Percentiles rank a stretch among this genome's conserved stretches.
Conservation (phyloP, 768 basidiomycete genomes). For the Boletus vinaceobasis region DNA sequence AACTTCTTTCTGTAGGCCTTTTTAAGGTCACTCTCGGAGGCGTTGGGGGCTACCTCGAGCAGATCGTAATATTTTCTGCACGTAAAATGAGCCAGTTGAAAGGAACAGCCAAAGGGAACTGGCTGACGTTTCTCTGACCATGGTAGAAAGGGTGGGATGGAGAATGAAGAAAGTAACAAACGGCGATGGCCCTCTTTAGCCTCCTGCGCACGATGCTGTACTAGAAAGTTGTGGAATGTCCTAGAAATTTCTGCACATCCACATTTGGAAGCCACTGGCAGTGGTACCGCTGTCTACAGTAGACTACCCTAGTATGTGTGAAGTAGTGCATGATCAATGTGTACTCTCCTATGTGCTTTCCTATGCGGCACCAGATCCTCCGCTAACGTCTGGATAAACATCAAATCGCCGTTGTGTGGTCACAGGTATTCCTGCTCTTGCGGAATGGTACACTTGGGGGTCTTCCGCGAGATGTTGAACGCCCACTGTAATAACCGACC, state of each 20-base stretch:
- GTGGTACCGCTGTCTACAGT: background rate
- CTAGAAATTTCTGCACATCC: constrained; percentile 26
- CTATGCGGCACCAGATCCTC: background rate
- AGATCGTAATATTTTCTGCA: constrained; percentile 88
- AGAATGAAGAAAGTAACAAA: constrained; percentile 14
- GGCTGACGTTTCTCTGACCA: constrained; percentile 68
- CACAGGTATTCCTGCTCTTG: constrained; percentile 86
- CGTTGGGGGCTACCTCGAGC: constrained; percentile 76
- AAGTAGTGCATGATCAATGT: background rate
- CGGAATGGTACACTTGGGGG: constrained; percentile 57
- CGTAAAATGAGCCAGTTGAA: background rate
- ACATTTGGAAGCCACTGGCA: constrained; percentile 16
- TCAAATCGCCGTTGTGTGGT: constrained; percentile 89
- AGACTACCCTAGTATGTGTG: background rate
- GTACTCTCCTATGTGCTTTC: background rate
- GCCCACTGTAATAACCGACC: background rate
- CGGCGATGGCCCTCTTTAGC: constrained; percentile 21
- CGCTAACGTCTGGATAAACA: constrained; percentile 77
- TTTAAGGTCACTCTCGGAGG: constrained; percentile 83
- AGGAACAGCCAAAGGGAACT: background rate
- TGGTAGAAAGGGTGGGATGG: constrained; percentile 27
- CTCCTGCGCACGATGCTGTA: constrained; percentile 33
- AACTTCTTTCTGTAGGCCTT: constrained; percentile 96
- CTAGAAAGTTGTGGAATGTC: constrained; percentile 32
- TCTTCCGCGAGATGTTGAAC: constrained; percentile 41